Percentiles rank a stretch among this genome's conserved stretches.
These are phyloP conservation scores for Globisporangium recalcitrans DNA, from an alignment of 352 stramenopile genomes.

Conservation along the genomic window DNA sequence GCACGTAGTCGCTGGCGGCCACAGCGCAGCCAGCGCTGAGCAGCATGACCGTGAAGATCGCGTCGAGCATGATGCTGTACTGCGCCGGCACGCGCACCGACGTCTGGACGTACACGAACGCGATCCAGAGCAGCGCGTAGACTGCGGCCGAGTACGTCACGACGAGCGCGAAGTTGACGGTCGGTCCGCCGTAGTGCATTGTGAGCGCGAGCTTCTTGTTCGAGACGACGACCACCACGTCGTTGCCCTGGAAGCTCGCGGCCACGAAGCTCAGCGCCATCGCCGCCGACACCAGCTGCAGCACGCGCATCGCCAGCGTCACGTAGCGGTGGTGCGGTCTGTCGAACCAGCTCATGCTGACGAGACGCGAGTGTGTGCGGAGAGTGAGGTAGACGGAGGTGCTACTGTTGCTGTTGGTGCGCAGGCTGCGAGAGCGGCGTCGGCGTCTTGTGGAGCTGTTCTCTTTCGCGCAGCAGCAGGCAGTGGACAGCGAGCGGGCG, in stretches of 20 bases:
- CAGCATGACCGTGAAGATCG: conserved; percentile 62
- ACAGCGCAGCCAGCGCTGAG: conserved; percentile 58
- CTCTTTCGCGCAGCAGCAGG: not conserved
- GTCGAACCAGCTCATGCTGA: conserved; percentile 22
- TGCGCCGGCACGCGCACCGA: conserved; percentile 30
- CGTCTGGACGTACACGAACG: conserved; percentile 32
- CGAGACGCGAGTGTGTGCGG: conserved; percentile 1
- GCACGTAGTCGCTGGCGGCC: conserved; percentile 61
- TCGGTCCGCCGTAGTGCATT: conserved; percentile 51
- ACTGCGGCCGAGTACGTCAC: conserved; percentile 53
- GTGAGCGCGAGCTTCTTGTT: conserved; percentile 39
- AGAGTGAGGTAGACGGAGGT: not conserved
- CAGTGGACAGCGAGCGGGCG: not conserved
- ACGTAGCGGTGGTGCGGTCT: conserved; percentile 37
- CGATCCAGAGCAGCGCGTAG: conserved; percentile 46
- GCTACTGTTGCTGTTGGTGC: not conserved
- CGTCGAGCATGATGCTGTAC: conserved; percentile 48
- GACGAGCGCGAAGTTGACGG: conserved; percentile 56
- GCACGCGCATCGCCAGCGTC: conserved; percentile 39
- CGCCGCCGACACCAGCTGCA: conserved; percentile 42
- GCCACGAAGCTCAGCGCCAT: conserved; percentile 48
- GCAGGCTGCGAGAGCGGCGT: not conserved
- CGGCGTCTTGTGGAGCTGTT: not conserved
- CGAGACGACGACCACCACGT: conserved; percentile 17
- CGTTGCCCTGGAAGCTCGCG: conserved; percentile 39